phyloP scores from a whole-genome alignment of 345 rosid genomes.

The Heritiera littoralis region DNA sequence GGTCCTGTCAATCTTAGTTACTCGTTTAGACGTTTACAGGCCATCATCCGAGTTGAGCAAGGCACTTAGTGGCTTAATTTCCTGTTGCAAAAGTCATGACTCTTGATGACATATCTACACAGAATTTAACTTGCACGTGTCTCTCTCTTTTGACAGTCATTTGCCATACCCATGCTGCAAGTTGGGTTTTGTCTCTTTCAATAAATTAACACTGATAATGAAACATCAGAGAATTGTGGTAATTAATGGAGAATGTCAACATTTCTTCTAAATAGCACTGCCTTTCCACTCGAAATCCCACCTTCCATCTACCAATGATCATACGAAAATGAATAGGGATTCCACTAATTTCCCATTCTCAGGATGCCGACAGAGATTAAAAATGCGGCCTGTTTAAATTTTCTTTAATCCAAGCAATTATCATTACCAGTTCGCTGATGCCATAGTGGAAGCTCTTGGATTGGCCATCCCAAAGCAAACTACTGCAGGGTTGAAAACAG shows the following conservation, averaged over 20 bases:
- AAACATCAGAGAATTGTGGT: not conserved
- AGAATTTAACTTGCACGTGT: not conserved
- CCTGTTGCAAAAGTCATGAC: not conserved
- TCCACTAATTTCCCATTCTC: constrained; percentile 10
- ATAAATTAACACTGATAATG: not conserved
- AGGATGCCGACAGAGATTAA: not conserved
- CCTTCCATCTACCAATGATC: not conserved
- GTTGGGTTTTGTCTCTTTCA: not conserved
- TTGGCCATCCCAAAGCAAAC: constrained; percentile 7
- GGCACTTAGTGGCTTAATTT: not conserved
- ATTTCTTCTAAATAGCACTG: not conserved
- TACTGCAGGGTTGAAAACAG: not conserved
- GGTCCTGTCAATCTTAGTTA: not conserved
- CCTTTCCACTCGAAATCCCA: constrained; percentile 7
- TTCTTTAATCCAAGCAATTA: not conserved
- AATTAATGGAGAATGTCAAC: not conserved
- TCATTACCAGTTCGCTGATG: not conserved
- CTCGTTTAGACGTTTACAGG: not conserved
- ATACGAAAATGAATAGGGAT: constrained; percentile 11
- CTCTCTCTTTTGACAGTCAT: not conserved
- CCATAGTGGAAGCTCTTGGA: constrained; percentile 3
- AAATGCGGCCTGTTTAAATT: not conserved
- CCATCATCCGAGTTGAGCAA: not conserved
- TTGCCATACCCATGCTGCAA: not conserved
- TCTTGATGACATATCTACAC: not conserved